Base-by-base conservation (phyloP, 140 eudicot genomes). In the Flaveria floridana region DNA sequence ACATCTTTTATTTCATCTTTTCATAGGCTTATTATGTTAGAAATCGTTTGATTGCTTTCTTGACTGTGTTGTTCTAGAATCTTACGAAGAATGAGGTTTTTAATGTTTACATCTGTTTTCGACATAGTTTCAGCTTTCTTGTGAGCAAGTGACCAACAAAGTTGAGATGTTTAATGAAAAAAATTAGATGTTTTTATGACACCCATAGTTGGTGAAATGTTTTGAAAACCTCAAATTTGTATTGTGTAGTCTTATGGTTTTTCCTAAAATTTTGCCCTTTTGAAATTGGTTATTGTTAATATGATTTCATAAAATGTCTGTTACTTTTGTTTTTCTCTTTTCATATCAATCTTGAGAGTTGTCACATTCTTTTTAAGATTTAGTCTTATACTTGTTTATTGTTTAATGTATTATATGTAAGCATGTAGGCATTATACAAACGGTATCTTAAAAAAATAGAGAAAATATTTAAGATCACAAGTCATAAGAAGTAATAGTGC, bases 401-500 rank as follows among this genome's bases (percentile, higher is more conserved):
- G 28, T 63, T 63, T 42, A 44, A 12, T 70, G 44, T 34, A 34
- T 48, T 25, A 15, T 47, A 47, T 19, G 2, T 20, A 68, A 21
- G 74, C 20, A 7, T 12, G 41, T 34, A 34, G 41, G 41, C n/a
- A n/a, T 20, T 2, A 46, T 25, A 70, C 46, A 8, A 11, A 30
- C 37, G 37, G 37, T 12, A 16, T 14, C 37, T 21, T 70, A 23
- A 14, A 23, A 21, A 50, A 7, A 8, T 14, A 5, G 7, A 23
- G 16, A 50, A 12, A 68, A 71, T 7, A 4, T 14, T 18, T 50
- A 15, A 66, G 18, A 65, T 30, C 66, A 37, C 67, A 51, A 75
- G 44, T 20, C 66, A 75, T 75, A 75, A 75, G 58, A 30, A 28
- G 44, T 51, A 52, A 12, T 65, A 75, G 79, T 75, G 73, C 65